These are phyloP conservation scores for Tolypocladium pustulatum DNA, from an alignment of 2,329 filamentous ascomycete species.

Conservation along the genomic window DNA sequence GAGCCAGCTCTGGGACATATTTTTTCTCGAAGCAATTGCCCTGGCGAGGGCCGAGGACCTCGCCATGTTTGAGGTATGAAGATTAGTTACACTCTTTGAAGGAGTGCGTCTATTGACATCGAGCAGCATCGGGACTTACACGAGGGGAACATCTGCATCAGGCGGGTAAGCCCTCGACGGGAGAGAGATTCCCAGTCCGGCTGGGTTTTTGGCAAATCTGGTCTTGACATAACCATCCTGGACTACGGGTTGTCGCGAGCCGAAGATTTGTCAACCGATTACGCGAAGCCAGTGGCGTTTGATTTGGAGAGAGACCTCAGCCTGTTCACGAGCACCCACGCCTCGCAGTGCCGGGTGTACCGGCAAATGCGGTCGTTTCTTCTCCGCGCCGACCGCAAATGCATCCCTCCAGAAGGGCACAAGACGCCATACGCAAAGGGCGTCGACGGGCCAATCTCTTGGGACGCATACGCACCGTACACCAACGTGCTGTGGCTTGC, in stretches of 20 bases:
- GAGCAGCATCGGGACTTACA: conserved; percentile 52
- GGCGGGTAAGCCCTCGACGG: conserved; percentile 25
- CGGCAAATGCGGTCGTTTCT: conserved; percentile 51
- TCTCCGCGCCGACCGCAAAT: conserved; percentile 38
- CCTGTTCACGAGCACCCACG: conserved; percentile 50
- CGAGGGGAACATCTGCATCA: conserved; percentile 54
- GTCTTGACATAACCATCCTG: conserved; percentile 52
- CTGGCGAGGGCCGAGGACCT: conserved; percentile 48
- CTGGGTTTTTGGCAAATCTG: conserved; percentile 45
- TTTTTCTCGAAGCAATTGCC: conserved; percentile 49
- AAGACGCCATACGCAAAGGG: conserved; percentile 34
- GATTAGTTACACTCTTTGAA: not conserved
- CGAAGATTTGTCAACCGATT: conserved; percentile 26
- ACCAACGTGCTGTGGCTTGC: conserved; percentile 57
- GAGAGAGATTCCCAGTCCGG: conserved; percentile 17
- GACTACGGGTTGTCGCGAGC: conserved; percentile 57
- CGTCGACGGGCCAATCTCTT: conserved; percentile 38
- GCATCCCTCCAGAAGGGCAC: conserved; percentile 36
- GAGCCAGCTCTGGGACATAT: conserved; percentile 52
- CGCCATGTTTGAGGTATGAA: conserved; percentile 48
- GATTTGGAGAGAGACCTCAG: conserved; percentile 50
- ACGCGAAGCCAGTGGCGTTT: conserved; percentile 35
- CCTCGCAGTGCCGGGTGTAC: conserved; percentile 50
- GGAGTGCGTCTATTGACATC: conserved; percentile 3
- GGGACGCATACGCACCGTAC: conserved; percentile 46